phyloP scores from a whole-genome alignment of 805 yeast genomes.

The Yamadazyma nakazawae region DNA sequence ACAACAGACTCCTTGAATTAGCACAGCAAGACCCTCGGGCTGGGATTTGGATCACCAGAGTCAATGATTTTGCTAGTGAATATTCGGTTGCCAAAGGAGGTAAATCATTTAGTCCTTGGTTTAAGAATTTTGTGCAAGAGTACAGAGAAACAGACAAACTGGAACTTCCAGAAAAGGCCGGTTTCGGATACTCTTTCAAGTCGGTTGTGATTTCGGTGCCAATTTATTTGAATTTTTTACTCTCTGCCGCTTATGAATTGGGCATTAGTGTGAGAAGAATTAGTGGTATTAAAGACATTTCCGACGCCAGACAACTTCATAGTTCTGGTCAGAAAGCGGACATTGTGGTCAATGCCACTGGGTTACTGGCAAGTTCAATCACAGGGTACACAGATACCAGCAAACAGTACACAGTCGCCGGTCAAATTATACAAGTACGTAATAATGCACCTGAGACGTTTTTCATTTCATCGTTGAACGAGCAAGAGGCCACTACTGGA shows the following conservation, averaged over 20 bases:
- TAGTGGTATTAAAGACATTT: constrained; percentile 34
- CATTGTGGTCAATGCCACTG: constrained; percentile 56
- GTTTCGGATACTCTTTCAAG: constrained; percentile 46
- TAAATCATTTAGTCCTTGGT: constrained; percentile 41
- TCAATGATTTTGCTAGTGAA: constrained; percentile 1
- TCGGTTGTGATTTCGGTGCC: constrained; percentile 60
- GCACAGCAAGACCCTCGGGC: constrained; percentile 46
- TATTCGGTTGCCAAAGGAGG: constrained; percentile 1
- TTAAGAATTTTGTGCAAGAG: constrained; percentile 38
- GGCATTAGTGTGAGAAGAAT: constrained; percentile 51
- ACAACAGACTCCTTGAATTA: constrained; percentile 43
- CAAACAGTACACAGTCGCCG: constrained; percentile 51
- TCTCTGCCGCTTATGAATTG: constrained; percentile 39
- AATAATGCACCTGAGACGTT: constrained; percentile 33
- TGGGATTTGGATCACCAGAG: constrained; percentile 38
- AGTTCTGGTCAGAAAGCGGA: constrained; percentile 41
- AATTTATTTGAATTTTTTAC: constrained; percentile 51
- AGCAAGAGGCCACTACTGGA: constrained; percentile 17
- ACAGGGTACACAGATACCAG: constrained; percentile 44
- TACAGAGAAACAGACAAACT: constrained; percentile 28
- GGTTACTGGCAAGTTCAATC: constrained; percentile 45
- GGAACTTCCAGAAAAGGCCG: constrained; percentile 42
- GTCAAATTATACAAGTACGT: constrained; percentile 54
- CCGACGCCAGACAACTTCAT: constrained; percentile 48
- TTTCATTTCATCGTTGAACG: constrained; percentile 28